A percentile compares a stretch with the other conserved stretches of the same genome.
These are phyloP conservation scores for Lenwebbia sp. DNA, from an alignment of 345 rosid species.

Conservation along the genomic window DNA sequence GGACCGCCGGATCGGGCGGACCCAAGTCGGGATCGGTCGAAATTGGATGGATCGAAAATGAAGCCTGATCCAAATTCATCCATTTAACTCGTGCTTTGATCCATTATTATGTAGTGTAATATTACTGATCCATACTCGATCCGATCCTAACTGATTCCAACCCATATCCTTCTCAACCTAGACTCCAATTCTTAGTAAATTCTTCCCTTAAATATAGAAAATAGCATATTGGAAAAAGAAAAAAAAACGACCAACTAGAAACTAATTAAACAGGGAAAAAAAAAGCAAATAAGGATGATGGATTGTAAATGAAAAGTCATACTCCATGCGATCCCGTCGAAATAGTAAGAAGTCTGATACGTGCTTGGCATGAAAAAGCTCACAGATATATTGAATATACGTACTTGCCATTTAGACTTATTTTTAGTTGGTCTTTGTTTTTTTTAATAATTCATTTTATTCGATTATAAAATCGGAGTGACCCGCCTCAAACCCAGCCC, in stretches of 20 bases:
- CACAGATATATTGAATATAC: not conserved
- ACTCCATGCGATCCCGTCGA: not conserved
- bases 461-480: not conserved
- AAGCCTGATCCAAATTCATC: not conserved
- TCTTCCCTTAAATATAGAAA: not conserved
- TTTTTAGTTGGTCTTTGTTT: not conserved
- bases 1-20: not conserved
- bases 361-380: not conserved
- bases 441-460: not conserved
- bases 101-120: not conserved
- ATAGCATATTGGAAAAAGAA: not conserved
- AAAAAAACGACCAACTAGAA: not conserved
- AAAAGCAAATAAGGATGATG: not conserved
- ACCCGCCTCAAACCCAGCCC: not conserved
- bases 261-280: not conserved
- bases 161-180: not conserved
- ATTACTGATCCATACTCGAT: not conserved
- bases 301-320: not conserved
- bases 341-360: not conserved
- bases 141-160: not conserved
- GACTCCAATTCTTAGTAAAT: not conserved
- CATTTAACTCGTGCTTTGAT: not conserved
- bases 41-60: not conserved
- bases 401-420: not conserved
- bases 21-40: not conserved